These are phyloP conservation scores for Erythrophleum ivorense DNA, from an alignment of 331 rosid genomes.

Conservation along the genomic window DNA sequence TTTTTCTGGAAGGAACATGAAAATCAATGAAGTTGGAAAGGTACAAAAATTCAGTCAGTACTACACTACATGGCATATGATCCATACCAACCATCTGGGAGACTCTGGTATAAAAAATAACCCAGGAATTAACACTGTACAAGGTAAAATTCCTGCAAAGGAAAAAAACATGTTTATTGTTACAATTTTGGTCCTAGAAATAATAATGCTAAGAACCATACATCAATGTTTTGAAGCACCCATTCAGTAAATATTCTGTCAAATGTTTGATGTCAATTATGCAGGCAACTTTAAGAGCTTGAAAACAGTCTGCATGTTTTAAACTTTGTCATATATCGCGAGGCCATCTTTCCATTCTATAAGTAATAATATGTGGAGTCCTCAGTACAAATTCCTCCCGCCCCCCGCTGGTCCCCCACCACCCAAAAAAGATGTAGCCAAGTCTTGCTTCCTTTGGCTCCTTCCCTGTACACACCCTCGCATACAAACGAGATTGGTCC, in stretches of 20 bases:
- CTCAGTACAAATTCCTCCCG: too few relatives aligned
- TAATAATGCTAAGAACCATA: neutral
- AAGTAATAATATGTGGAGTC: too few relatives aligned
- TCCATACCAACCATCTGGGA: conserved; percentile 43
- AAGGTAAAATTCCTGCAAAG: conserved; percentile 83
- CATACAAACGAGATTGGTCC: neutral
- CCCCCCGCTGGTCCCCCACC: too few relatives aligned
- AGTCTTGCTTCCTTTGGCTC: too few relatives aligned
- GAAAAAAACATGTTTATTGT: conserved; percentile 11
- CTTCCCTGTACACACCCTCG: too few relatives aligned
- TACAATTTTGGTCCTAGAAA: conserved; percentile 25
- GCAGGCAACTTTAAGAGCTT: neutral
- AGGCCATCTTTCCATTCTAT: neutral
- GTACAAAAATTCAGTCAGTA: conserved; percentile 28
- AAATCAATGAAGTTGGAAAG: conserved; percentile 24
- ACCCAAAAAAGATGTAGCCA: too few relatives aligned
- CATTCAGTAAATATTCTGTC: neutral
- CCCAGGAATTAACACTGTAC: conserved; percentile 81
- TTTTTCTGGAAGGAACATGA: conserved; percentile 23
- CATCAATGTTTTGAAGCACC: conserved; percentile 26
- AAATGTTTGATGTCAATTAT: neutral
- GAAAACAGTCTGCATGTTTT: neutral
- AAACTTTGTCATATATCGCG: neutral
- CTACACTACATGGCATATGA: conserved; percentile 31
- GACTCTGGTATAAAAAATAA: conserved; percentile 93